Conservation (phyloP, 1,284 basidiomycete species). For the Trametes versicolor region DNA sequence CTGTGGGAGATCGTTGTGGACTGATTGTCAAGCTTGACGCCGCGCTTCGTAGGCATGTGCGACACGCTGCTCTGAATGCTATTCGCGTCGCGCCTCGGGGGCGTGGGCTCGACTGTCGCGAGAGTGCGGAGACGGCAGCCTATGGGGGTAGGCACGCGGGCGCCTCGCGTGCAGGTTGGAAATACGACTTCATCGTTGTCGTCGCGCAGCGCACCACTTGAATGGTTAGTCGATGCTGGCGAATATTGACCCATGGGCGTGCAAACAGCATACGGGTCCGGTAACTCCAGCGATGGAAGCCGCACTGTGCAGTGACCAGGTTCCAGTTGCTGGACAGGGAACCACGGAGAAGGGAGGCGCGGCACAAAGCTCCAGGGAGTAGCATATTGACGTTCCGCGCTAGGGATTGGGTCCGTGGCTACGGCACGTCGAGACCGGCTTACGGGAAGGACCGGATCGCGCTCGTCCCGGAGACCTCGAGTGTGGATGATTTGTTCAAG, state of each 20-base stretch:
- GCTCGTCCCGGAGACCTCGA: not conserved
- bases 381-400: no score
- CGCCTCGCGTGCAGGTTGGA: no score
- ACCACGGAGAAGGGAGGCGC: no score
- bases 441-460: not conserved
- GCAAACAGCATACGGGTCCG: no score
- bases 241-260: no score
- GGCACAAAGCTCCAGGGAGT: no score
- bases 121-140: not conserved
- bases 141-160: not conserved
- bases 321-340: no score
- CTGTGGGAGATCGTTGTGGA: not conserved
- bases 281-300: no score
- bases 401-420: no score
- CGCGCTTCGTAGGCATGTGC: not conserved
- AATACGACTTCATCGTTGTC: not conserved
- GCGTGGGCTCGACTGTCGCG: not conserved
- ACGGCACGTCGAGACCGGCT: not conserved
- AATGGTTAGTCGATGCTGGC: no score
- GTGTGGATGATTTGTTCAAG: not conserved
- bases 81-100: not conserved
- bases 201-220: not conserved
- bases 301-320: no score
- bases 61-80: not conserved
- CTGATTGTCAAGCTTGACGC: not conserved